Percentiles rank a stretch among this genome's conserved stretches.
Conservation (phyloP, 441 rosid genomes). For the Pelargonium citronellum region DNA sequence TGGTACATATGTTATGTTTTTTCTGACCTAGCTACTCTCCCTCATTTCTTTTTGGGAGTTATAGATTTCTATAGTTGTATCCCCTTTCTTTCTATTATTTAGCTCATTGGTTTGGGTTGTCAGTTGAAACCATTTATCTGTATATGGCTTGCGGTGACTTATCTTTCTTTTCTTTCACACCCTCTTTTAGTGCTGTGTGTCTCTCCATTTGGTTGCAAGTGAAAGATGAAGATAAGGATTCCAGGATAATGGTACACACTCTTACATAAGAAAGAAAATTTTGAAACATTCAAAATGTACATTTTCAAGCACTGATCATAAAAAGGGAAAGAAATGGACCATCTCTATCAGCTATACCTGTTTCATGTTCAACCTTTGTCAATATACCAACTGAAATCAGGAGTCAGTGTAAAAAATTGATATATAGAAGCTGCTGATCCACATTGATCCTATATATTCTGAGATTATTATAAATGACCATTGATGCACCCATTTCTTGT, state of each 20-base stretch:
- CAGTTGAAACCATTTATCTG: slow-evolving; percentile 1
- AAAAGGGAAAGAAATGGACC: slow-evolving; percentile 33
- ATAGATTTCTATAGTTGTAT: not conserved
- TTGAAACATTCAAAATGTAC: slow-evolving; percentile 33
- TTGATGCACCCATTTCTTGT: slow-evolving; percentile 25
- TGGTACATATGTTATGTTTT: not conserved
- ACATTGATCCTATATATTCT: slow-evolving; percentile 32
- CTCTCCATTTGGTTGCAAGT: slow-evolving; percentile 34
- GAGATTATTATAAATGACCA: slow-evolving; percentile 36
- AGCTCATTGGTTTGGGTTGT: slow-evolving; percentile 4
- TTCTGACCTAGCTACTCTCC: not conserved
- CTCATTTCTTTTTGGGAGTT: not conserved
- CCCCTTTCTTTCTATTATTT: not conserved
- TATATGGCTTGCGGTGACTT: slow-evolving; percentile 7
- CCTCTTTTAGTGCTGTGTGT: slow-evolving; percentile 11
- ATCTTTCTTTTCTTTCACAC: slow-evolving; percentile 10
- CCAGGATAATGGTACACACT: slow-evolving; percentile 47
- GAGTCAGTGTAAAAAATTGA: slow-evolving; percentile 46
- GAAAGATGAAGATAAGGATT: slow-evolving; percentile 39
- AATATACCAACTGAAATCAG: slow-evolving; percentile 44
- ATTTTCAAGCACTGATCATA: slow-evolving; percentile 32
- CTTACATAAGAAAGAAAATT: slow-evolving; percentile 39
- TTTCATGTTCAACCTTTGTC: slow-evolving; percentile 30
- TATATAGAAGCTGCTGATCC: slow-evolving; percentile 30
- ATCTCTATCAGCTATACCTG: slow-evolving; percentile 33